Evolutionary conservation across 371 early-diverging fungal genomes (phyloP).

Genomic region (Batrachochytrium dendrobatidis): DNA sequence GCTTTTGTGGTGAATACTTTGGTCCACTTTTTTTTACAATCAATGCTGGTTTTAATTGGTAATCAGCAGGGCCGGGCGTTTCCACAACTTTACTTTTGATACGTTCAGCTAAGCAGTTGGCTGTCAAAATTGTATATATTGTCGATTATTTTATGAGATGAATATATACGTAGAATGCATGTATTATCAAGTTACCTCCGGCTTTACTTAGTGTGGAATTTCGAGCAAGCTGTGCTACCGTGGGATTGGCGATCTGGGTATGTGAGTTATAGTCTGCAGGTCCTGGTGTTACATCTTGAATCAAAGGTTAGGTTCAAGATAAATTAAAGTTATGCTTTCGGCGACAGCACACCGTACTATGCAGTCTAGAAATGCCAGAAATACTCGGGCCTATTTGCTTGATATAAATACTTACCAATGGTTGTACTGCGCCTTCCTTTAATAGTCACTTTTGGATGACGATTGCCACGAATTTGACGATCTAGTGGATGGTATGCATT

Average conservation of each 20-base stretch:
- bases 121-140: conserved; percentile 6
- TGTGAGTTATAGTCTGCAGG: conserved; percentile 35
- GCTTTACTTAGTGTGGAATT: conserved; percentile 2
- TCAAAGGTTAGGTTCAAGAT: background rate
- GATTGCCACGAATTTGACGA: conserved; percentile 35
- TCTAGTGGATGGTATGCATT: conserved; percentile 35
- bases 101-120: background rate
- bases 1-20: conserved; percentile 29
- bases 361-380: too few relatives aligned
- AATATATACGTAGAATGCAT: too few relatives aligned
- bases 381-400: background rate
- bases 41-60: conserved; percentile 15
- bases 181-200: background rate
- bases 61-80: conserved; percentile 37
- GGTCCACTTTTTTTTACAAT: conserved; percentile 27
- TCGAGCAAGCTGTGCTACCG: conserved; percentile 13
- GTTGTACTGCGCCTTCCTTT: conserved; percentile 20
- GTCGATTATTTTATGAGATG: too few relatives aligned
- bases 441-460: conserved; percentile 29
- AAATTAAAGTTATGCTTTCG: too few relatives aligned
- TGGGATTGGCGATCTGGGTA: background rate
- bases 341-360: too few relatives aligned
- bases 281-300: conserved; percentile 30
- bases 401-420: conserved; percentile 1
- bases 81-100: conserved; percentile 7